These are phyloP conservation scores for Candida rishiriensis DNA, from an alignment of 805 yeast species.

Conservation along the genomic window DNA sequence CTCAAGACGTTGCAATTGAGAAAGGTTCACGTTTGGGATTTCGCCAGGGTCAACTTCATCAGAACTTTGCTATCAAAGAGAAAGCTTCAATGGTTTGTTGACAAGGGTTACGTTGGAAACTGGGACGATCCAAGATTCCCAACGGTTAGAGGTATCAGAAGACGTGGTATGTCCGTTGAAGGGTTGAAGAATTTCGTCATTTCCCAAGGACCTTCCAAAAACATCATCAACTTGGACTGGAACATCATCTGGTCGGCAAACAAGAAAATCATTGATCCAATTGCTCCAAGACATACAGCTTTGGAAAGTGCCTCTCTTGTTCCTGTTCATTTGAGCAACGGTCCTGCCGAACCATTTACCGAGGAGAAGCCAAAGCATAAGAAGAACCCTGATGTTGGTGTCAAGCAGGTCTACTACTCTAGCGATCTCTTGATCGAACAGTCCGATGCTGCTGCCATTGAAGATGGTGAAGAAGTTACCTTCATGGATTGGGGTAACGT, in stretches of 20 bases:
- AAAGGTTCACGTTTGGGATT: slow-evolving; percentile 96
- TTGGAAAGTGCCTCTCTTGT: slow-evolving; percentile 63
- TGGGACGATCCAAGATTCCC: slow-evolving; percentile 99
- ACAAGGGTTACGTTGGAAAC: slow-evolving; percentile 76
- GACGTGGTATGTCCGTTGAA: slow-evolving; percentile 99
- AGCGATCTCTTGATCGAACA: slow-evolving; percentile 73
- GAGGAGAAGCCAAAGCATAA: slow-evolving; percentile 91
- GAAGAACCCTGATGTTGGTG: slow-evolving; percentile 89
- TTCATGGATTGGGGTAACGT: slow-evolving; percentile 99
- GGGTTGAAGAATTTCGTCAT: slow-evolving; percentile 92
- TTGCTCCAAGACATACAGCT: slow-evolving; percentile 94
- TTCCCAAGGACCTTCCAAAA: slow-evolving; percentile 96
- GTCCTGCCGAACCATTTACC: slow-evolving; percentile 54
- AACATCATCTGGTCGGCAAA: slow-evolving; percentile 95
- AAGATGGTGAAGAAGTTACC: slow-evolving; percentile 89
- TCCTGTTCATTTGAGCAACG: slow-evolving; percentile 59
- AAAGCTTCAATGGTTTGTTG: slow-evolving; percentile 98
- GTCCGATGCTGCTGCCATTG: slow-evolving; percentile 65
- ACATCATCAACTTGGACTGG: slow-evolving; percentile 97
- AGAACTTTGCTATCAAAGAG: slow-evolving; percentile 95
- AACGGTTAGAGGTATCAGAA: slow-evolving; percentile 97
- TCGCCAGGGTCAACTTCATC: slow-evolving; percentile 93
- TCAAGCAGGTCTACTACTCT: slow-evolving; percentile 67
- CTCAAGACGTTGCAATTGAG: slow-evolving; percentile 74
- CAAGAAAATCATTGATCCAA: slow-evolving; percentile 95